Base-by-base conservation (phyloP, 2,329 filamentous ascomycete species). In the Fusarium armeniacum region DNA sequence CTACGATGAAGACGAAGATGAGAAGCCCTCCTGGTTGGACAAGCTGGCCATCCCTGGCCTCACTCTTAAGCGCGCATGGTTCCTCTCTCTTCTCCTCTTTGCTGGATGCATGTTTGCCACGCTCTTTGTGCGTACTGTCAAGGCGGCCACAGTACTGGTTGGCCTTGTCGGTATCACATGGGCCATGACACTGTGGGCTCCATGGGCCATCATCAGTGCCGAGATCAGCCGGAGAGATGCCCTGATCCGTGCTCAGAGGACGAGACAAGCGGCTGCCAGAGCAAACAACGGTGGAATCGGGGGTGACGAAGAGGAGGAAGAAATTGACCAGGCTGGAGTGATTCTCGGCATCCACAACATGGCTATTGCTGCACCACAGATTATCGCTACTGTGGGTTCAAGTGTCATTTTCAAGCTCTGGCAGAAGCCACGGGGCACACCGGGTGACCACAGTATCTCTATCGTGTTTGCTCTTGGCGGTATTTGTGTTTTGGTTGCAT, bases 311-410 rank as follows among this genome's bases (percentile, higher is more conserved):
- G 79, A 79, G 10, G 79, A 85, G n/a, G 85, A 88, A 28, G 85
- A 88, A 40, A 84, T 88, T 3, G 92, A 94, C 74, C 91, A 96
- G 77, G 93, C 94, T 6, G 94, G 95, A 43, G 92, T 98, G 41
- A 93, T 98, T 45, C 86, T 98, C 3, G 95, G 95, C 11, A 94
- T 98, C 57, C 95, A 98, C 83, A 98, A 98, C 79, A 95, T 98
- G 81, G 91, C 94, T 18, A 92, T 98, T 72, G 93, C 94, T 1
- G 90, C 93, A 7, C 95, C 95, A 2, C 95, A 98, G 78, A 94
- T 98, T 65, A 86, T 98, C 57, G 94, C 95, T 13, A 98, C 94
- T 8, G 82, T 98, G 30, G 89, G 92, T 26, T 95, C 93, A 63
- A 94, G 91, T 76, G 83, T 91, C 63, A 92, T 98, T 67, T 98